Evolutionary conservation across 768 basidiomycete species (phyloP).

Genomic region (Boletus reticuloceps): DNA sequence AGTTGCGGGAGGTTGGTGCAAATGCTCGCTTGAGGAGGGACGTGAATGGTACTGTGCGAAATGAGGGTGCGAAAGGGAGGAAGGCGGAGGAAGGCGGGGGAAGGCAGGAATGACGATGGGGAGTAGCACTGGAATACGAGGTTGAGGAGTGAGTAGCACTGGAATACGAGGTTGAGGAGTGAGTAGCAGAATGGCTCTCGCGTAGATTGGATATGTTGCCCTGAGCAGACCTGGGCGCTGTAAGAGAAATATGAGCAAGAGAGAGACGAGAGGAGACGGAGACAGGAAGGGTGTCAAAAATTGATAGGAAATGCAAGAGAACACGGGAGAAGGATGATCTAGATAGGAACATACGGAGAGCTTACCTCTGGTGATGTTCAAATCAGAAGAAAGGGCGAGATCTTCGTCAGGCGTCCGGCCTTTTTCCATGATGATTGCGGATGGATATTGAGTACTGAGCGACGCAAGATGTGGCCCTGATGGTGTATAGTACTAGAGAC

Average conservation of each 20-base stretch:
- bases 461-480: neutral
- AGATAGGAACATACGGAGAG: slow-evolving; percentile 8
- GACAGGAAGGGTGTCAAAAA: neutral
- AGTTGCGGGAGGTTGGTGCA: neutral
- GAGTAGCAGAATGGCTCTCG: neutral
- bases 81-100: neutral
- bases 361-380: slow-evolving; percentile 27
- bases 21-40: neutral
- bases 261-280: neutral
- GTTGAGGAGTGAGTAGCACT: too few species aligned
- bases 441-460: neutral
- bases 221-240: neutral
- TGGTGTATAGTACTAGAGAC: neutral
- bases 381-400: slow-evolving; percentile 6
- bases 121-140: neutral
- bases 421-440: slow-evolving; percentile 24
- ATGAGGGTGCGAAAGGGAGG: neutral
- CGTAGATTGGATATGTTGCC: neutral
- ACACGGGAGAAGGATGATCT: slow-evolving; percentile 12
- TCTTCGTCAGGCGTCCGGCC: slow-evolving; percentile 20
- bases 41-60: neutral
- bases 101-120: neutral
- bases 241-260: slow-evolving; percentile 4
- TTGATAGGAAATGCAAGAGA: slow-evolving; percentile 8
- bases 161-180: too few species aligned